Percentiles rank a stretch among this genome's conserved stretches.
Conservation (phyloP, 352 stramenopile genomes). For the Chrysophaeum taylorii region DNA sequence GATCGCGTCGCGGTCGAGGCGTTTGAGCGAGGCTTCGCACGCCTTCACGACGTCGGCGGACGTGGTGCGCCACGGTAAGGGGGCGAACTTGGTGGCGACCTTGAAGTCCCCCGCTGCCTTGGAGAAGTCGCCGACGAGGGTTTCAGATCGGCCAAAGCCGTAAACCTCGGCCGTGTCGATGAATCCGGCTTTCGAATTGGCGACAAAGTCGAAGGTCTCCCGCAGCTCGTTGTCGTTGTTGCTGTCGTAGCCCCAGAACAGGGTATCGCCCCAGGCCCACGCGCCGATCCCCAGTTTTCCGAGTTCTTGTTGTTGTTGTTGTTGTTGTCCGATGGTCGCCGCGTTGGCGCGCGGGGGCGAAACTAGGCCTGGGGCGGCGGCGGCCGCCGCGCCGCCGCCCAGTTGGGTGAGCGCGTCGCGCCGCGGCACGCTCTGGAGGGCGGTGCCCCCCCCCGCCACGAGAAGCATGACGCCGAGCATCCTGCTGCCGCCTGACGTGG, state of each 20-base stretch:
- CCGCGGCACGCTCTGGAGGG: too few species aligned
- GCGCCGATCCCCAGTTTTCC: slow-evolving; percentile 44
- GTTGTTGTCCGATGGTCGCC: too few species aligned
- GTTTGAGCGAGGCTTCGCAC: slow-evolving; percentile 34
- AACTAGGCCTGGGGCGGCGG: too few species aligned
- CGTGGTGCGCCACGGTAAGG: slow-evolving; percentile 42
- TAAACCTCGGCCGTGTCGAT: slow-evolving; percentile 68
- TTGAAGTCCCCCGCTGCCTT: slow-evolving; percentile 26
- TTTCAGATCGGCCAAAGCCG: slow-evolving; percentile 48
- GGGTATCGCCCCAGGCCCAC: slow-evolving; percentile 53
- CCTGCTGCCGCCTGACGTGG: too few species aligned
- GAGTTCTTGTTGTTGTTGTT: slow-evolving; percentile 26
- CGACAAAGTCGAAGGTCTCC: slow-evolving; percentile 50
- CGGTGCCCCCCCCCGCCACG: too few species aligned
- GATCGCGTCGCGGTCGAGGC: slow-evolving; percentile 39
- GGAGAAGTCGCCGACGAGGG: slow-evolving; percentile 45
- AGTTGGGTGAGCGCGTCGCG: too few species aligned
- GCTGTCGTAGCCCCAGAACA: slow-evolving; percentile 55
- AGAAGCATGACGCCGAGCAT: too few species aligned
- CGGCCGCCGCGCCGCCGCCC: too few species aligned
- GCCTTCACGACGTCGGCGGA: slow-evolving; percentile 42
- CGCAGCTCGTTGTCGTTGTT: slow-evolving; percentile 49
- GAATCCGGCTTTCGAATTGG: slow-evolving; percentile 37
- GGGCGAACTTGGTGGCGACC: slow-evolving; percentile 54
- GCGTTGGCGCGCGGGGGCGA: too few species aligned